Evolutionary conservation across 2,329 filamentous ascomycete genomes (phyloP).

Genomic region (Zarea fungicola): DNA sequence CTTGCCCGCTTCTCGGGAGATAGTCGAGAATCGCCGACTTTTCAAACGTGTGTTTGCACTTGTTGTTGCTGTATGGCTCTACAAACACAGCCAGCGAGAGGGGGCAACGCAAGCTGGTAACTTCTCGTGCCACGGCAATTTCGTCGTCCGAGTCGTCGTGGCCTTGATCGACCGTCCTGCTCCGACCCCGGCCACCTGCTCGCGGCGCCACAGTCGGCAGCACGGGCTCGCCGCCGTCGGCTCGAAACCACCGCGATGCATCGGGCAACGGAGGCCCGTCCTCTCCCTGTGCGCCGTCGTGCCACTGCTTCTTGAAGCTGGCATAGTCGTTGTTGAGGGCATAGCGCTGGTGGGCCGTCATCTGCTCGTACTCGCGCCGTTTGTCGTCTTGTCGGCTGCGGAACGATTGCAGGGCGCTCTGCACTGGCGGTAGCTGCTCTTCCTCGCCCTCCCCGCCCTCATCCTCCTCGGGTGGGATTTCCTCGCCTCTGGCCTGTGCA

Average conservation of each 20-base stretch:
- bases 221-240: slow-evolving; percentile 40
- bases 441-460: slow-evolving; percentile 24
- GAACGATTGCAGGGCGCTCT: slow-evolving; percentile 29
- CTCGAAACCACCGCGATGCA: slow-evolving; percentile 49
- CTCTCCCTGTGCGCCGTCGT: slow-evolving; percentile 45
- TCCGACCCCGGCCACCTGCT: slow-evolving; percentile 3
- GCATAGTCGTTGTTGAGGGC: slow-evolving; percentile 54
- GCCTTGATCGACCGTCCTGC: slow-evolving; percentile 22
- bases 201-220: slow-evolving; percentile 22
- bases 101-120: slow-evolving; percentile 63
- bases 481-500: slow-evolving; percentile 16
- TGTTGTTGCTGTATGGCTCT: slow-evolving; percentile 60
- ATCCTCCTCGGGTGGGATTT: slow-evolving; percentile 17
- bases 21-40: slow-evolving; percentile 56
- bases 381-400: slow-evolving; percentile 32
- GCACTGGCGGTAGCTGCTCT: slow-evolving; percentile 17
- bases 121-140: slow-evolving; percentile 59
- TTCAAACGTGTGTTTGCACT: slow-evolving; percentile 71
- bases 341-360: slow-evolving; percentile 44
- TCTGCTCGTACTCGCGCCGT: slow-evolving; percentile 35
- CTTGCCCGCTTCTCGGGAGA: slow-evolving; percentile 36
- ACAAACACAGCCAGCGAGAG: slow-evolving; percentile 59
- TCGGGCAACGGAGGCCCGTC: slow-evolving; percentile 48
- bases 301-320: slow-evolving; percentile 54
- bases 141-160: slow-evolving; percentile 60